phyloP scores from a whole-genome alignment of 768 basidiomycete species.

The Chalciporus sphaerocephalus region DNA sequence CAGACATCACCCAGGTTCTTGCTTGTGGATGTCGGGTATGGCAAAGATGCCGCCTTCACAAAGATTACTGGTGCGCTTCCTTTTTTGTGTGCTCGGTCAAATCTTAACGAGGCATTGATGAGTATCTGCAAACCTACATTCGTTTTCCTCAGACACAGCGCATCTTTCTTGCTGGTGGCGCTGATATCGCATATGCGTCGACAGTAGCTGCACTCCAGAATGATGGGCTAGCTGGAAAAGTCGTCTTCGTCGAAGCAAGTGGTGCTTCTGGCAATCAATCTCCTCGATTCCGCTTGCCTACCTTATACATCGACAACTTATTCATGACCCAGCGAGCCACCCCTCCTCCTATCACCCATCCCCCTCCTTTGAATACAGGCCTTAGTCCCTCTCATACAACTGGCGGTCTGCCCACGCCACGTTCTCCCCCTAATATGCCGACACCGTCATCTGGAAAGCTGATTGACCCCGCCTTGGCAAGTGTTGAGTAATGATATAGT shows the following conservation, averaged over 20 bases:
- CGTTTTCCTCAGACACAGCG: slow-evolving; percentile 71
- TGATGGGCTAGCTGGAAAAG: slow-evolving; percentile 61
- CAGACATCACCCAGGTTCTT: slow-evolving; percentile 69
- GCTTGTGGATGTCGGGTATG: slow-evolving; percentile 63
- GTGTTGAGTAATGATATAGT: slow-evolving; percentile 11
- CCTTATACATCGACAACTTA: slow-evolving; percentile 48
- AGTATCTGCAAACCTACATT: slow-evolving; percentile 65
- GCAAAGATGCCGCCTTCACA: slow-evolving; percentile 54
- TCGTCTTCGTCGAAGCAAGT: slow-evolving; percentile 56
- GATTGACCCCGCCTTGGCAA: slow-evolving; percentile 64
- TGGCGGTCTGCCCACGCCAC: slow-evolving; percentile 64
- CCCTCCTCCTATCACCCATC: slow-evolving; percentile 29
- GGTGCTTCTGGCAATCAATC: slow-evolving; percentile 41
- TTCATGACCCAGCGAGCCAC: slow-evolving; percentile 36
- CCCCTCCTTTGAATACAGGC: slow-evolving; percentile 42
- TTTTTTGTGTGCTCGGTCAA: neutral
- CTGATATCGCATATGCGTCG: slow-evolving; percentile 51
- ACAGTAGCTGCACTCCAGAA: slow-evolving; percentile 53
- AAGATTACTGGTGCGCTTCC: slow-evolving; percentile 62
- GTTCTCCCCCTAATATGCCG: slow-evolving; percentile 47
- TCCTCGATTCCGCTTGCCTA: slow-evolving; percentile 48
- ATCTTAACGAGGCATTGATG: slow-evolving; percentile 33
- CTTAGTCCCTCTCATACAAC: slow-evolving; percentile 42
- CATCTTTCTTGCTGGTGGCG: slow-evolving; percentile 67
- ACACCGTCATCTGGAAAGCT: slow-evolving; percentile 26